These are phyloP conservation scores for Conringia planisiliqua DNA, from an alignment of 345 rosid species.

Conservation along the genomic window DNA sequence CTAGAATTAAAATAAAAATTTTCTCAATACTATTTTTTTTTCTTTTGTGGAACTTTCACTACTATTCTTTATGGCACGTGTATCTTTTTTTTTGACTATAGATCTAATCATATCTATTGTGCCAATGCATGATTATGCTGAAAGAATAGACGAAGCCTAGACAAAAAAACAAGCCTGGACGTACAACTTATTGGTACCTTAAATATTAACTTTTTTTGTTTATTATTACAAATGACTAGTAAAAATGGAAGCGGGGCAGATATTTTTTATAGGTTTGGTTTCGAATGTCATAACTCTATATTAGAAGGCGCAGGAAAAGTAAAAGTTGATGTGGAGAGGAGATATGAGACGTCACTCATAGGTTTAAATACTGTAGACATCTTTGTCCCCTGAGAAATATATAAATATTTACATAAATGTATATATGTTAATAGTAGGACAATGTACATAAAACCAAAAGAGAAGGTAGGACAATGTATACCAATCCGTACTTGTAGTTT, in stretches of 20 bases:
- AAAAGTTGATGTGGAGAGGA: constrained; percentile 14
- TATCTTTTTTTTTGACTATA: too few relatives aligned
- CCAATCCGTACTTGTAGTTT: constrained; percentile 27
- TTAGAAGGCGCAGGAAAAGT: neutral
- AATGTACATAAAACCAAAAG: constrained; percentile 3
- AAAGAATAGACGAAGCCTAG: constrained; percentile 1
- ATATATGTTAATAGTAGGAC: neutral
- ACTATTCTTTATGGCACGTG: neutral
- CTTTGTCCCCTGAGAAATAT: neutral
- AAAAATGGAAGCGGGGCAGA: neutral
- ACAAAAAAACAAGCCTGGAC: constrained; percentile 11
- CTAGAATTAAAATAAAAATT: neutral
- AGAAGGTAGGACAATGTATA: constrained; percentile 24
- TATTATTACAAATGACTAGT: neutral
- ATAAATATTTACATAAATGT: constrained; percentile 1
- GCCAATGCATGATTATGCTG: neutral
- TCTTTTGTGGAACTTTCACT: too few relatives aligned
- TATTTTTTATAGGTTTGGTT: neutral
- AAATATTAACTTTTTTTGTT: too few relatives aligned
- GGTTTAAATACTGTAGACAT: neutral
- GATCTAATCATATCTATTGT: neutral
- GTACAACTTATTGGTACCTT: too few relatives aligned
- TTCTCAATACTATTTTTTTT: too few relatives aligned
- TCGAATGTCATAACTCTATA: neutral
- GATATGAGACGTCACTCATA: constrained; percentile 22